Percentiles rank a stretch among this genome's conserved stretches.
Evolutionary conservation across 2,329 filamentous ascomycete species (phyloP).

Genomic region (Eurotiales sp.): DNA sequence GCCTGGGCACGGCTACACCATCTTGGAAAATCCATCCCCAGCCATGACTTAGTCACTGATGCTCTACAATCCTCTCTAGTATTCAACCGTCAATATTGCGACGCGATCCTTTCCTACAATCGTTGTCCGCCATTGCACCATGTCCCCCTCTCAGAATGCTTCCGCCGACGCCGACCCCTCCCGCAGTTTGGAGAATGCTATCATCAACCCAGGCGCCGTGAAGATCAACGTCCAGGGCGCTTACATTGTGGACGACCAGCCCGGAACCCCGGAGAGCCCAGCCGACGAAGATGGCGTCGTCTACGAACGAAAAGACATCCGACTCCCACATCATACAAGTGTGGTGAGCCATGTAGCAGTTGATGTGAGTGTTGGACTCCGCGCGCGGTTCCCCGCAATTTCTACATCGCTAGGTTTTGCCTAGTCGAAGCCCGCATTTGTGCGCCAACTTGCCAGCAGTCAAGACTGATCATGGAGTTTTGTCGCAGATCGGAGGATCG

Average conservation of each 20-base stretch:
- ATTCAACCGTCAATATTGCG: neutral
- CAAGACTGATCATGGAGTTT: neutral
- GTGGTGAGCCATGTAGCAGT: slow-evolving; percentile 96
- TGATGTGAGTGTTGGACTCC: slow-evolving; percentile 63
- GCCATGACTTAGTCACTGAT: neutral
- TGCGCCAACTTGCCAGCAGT: neutral
- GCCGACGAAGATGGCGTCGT: slow-evolving; percentile 56
- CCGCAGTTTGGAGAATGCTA: slow-evolving; percentile 41
- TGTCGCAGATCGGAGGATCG: slow-evolving; percentile 79
- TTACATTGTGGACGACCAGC: slow-evolving; percentile 86
- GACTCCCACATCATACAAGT: slow-evolving; percentile 91
- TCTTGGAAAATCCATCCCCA: neutral
- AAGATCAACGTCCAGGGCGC: slow-evolving; percentile 96
- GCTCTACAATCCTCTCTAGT: neutral
- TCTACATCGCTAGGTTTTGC: slow-evolving; percentile 1
- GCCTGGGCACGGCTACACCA: slow-evolving; percentile 37
- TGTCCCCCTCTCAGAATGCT: slow-evolving; percentile 30
- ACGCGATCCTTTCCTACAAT: neutral
- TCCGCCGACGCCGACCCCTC: slow-evolving; percentile 18
- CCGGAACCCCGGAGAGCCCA: slow-evolving; percentile 44
- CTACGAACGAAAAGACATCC: slow-evolving; percentile 84
- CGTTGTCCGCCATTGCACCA: slow-evolving; percentile 16
- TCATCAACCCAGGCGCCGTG: slow-evolving; percentile 63
- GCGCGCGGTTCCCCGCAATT: slow-evolving; percentile 28
- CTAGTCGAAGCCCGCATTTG: neutral